phyloP scores from a whole-genome alignment of 2,329 filamentous ascomycete species.

The Chrysoporthe deuterocubensis region DNA sequence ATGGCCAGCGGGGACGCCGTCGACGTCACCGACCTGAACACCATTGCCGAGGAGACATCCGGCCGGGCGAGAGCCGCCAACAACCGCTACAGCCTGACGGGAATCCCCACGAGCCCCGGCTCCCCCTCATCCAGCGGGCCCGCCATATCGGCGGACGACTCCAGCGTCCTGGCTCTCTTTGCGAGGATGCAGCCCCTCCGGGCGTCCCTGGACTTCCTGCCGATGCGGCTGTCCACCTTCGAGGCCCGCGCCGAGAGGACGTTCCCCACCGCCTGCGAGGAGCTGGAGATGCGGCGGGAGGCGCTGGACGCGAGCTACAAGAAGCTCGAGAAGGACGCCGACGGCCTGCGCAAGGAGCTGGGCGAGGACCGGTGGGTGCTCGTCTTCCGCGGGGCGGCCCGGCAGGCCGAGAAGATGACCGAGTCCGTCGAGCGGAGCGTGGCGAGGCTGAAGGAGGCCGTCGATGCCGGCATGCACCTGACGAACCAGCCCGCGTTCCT shows the following conservation, averaged over 20 bases:
- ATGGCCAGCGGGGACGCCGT: conserved; percentile 63
- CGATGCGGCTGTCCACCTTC: conserved; percentile 91
- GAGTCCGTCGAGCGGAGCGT: conserved; percentile 91
- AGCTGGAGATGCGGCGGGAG: conserved; percentile 75
- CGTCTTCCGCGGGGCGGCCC: conserved; percentile 90
- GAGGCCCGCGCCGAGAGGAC: conserved; percentile 74
- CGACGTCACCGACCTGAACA: conserved; percentile 89
- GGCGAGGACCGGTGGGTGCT: conserved; percentile 96
- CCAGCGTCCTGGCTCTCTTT: conserved; percentile 85
- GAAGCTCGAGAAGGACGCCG: conserved; percentile 87
- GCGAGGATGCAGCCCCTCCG: conserved; percentile 93
- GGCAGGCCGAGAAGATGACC: conserved; percentile 94
- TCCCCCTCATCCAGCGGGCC: conserved; percentile 65
- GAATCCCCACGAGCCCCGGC: conserved; percentile 65
- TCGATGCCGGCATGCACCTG: conserved; percentile 75
- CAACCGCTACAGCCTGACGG: conserved; percentile 71
- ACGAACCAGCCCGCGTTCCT: conserved; percentile 70
- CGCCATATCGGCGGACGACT: conserved; percentile 74
- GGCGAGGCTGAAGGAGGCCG: conserved; percentile 76
- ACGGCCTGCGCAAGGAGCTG: conserved; percentile 84
- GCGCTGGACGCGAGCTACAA: conserved; percentile 84
- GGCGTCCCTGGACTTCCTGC: conserved; percentile 91
- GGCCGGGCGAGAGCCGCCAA: conserved; percentile 56
- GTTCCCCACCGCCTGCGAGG: conserved; percentile 90
- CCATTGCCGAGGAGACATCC: conserved; percentile 85